Evolutionary conservation across 108 stramenopile genomes (phyloP).

Genomic region (Aureococcus anophagefferens): DNA sequence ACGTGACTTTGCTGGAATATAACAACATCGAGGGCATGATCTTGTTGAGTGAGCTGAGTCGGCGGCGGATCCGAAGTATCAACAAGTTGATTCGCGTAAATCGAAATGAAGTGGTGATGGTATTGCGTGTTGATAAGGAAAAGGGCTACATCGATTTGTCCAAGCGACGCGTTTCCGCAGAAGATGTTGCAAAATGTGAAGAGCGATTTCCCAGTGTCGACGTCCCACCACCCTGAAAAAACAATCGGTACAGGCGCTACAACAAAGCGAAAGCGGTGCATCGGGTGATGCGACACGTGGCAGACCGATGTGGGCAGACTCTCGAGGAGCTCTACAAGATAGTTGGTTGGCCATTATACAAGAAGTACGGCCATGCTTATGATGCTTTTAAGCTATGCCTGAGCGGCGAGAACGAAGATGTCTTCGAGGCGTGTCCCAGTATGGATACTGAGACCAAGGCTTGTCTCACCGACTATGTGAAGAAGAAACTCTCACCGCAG

Average conservation of each 20-base stretch:
- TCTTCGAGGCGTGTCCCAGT: neutral
- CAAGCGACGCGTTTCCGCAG: slow-evolving; percentile 91
- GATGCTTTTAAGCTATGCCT: slow-evolving; percentile 95
- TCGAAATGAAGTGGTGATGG: slow-evolving; percentile 97
- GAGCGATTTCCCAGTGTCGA: slow-evolving; percentile 66
- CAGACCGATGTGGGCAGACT: slow-evolving; percentile 70
- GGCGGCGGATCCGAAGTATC: slow-evolving; percentile 96
- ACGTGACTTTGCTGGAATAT: slow-evolving; percentile 95
- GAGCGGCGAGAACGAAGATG: slow-evolving; percentile 50
- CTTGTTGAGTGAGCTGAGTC: slow-evolving; percentile 81
- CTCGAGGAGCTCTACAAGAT: slow-evolving; percentile 86
- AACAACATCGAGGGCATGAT: slow-evolving; percentile 99
- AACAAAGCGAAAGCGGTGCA: slow-evolving; percentile 97
- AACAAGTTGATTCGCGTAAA: slow-evolving; percentile 98
- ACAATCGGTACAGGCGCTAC: slow-evolving; percentile 19
- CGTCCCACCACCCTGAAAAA: neutral
- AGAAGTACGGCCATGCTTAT: slow-evolving; percentile 90
- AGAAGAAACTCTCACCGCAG: slow-evolving; percentile 82
- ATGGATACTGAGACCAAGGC: slow-evolving; percentile 31
- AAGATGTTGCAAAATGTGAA: slow-evolving; percentile 94
- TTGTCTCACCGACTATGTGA: slow-evolving; percentile 38
- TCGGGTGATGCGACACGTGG: slow-evolving; percentile 85
- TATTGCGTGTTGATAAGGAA: slow-evolving; percentile 95
- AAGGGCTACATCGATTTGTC: slow-evolving; percentile 99
- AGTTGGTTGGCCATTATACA: slow-evolving; percentile 95